phyloP scores from a whole-genome alignment of 2,329 filamentous ascomycete species.

The Helotiales sp. region DNA sequence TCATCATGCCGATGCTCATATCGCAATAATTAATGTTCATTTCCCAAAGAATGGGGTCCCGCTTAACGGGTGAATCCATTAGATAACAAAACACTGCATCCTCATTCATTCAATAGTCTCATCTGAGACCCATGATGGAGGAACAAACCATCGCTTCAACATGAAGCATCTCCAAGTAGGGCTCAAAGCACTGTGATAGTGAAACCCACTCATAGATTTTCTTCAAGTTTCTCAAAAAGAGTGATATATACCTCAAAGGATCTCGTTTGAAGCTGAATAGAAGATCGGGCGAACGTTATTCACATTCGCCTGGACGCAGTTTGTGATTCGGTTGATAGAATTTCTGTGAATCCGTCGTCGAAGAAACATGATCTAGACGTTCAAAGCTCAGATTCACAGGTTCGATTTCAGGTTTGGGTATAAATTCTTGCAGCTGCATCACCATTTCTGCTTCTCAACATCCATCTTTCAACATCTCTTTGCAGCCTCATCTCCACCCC shows the following conservation, averaged over 20 bases:
- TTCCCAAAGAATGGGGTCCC: too few species aligned
- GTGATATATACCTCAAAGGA: neutral
- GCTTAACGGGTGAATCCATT: too few species aligned
- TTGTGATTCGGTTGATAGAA: neutral
- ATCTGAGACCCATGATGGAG: too few species aligned
- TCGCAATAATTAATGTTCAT: too few species aligned
- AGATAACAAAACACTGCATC: too few species aligned
- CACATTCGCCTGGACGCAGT: neutral
- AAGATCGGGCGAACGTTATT: neutral
- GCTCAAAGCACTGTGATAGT: too few species aligned
- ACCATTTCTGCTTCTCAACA: neutral
- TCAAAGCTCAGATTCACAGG: neutral
- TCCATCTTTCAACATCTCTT: neutral
- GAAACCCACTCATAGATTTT: too few species aligned
- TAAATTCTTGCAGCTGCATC: constrained; percentile 6
- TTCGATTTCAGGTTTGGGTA: neutral
- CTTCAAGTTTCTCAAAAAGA: neutral
- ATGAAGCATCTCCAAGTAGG: too few species aligned
- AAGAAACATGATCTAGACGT: neutral
- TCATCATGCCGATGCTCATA: too few species aligned
- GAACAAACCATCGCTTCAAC: too few species aligned
- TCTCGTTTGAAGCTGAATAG: neutral
- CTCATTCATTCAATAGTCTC: too few species aligned
- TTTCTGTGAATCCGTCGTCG: neutral
- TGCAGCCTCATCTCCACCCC: neutral